phyloP scores from a whole-genome alignment of 225 moss, liverwort and hornwort species.

The Climacium dendroides region DNA sequence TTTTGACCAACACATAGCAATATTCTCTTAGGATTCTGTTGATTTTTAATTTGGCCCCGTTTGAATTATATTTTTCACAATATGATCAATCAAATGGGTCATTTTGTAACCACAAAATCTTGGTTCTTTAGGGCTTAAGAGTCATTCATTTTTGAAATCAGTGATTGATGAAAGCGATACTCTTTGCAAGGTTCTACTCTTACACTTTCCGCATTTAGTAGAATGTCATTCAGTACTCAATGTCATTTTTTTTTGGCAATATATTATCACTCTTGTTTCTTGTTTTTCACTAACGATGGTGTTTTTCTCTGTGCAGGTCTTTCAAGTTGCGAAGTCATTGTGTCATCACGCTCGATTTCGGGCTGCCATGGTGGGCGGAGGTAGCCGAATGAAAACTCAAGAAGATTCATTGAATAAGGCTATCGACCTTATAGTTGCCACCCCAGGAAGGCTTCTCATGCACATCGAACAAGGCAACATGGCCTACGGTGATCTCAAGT shows the following conservation, averaged over 20 bases:
- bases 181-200: neutral
- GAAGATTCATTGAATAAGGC: conserved; percentile 81
- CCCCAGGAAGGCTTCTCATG: conserved; percentile 93
- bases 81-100: neutral
- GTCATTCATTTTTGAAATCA: neutral
- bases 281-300: neutral
- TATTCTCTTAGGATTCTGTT: neutral
- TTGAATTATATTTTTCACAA: neutral
- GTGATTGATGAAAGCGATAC: neutral
- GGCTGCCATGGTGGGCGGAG: conserved; percentile 95
- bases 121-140: neutral
- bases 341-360: conserved; percentile 98
- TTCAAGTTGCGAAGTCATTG: conserved; percentile 86
- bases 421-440: conserved; percentile 87
- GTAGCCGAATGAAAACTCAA: conserved; percentile 80
- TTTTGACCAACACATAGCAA: neutral
- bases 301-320: conserved; percentile 45
- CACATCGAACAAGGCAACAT: conserved; percentile 92
- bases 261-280: neutral
- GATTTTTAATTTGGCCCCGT: neutral
- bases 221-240: neutral
- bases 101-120: no score
- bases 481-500: conserved; percentile 99
- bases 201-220: neutral
- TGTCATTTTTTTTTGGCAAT: neutral